Base-by-base conservation (phyloP, 495 filamentous ascomycete genomes). In the Daldinia vernicosa region DNA sequence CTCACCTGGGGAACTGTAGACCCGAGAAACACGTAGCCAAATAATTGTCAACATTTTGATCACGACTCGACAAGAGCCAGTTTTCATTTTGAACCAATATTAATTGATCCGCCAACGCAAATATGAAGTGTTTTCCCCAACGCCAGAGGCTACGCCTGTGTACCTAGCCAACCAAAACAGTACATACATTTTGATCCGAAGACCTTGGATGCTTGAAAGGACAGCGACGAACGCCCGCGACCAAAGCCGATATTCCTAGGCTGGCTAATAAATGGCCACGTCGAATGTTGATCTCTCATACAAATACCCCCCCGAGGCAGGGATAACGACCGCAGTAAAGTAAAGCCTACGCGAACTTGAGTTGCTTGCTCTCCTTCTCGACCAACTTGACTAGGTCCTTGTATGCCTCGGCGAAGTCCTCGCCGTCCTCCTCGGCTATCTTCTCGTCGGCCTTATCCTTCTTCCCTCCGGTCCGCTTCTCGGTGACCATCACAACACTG, bases 401-500 rank as follows among this genome's bases (percentile, higher is more conserved):
- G 76, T 88, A 94, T 3, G 87, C 83, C 73, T 91, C 89, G 78
- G 82, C 84, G 79, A 92, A 94, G 60, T 93, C 91, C 60, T 84
- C 82, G 19, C 66, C 81, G 51, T 81, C 83, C 71, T 84, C 83
- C 62, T 82, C 82, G 66, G 84, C 83, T 4, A 53, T 77, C 76
- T 63, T 78, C 60, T 80, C 80, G 43, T 76, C 80, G 27, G 85
- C 86, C 40, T 79, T 80, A 59, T 77, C 83, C 51, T 81, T 80
- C 66, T 82, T 82, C 39, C 80, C 64, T 74, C 83, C 77, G 69
- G 80, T 71, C 71, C 80, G 79, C 80, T 81, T 78, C 84, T 83
- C 80, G 79, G 86, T 71, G 81, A 97, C 89, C 92, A 98, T 93
- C 60, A 96, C 90, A 24, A 98, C 94, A 81, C 92, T 96, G 28